Evolutionary conservation across 768 basidiomycete genomes (phyloP).

Genomic region (Suillus alpinus): DNA sequence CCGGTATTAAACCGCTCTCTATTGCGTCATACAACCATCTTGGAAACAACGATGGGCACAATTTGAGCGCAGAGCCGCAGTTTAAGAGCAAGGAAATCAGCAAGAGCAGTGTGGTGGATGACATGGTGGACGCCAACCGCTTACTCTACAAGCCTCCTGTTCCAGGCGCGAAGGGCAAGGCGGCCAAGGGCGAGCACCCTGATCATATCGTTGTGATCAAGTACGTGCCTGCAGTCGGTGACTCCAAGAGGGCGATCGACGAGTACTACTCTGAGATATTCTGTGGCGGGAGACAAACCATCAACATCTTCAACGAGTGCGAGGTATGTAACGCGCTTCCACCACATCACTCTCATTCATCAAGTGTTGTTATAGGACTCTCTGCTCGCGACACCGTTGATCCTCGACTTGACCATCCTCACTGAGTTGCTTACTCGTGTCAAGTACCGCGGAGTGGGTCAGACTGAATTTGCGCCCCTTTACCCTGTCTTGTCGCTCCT

Average conservation of each 20-base stretch:
- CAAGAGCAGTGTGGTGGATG: constrained; percentile 96
- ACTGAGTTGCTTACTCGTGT: constrained; percentile 93
- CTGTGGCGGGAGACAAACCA: constrained; percentile 90
- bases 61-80: constrained; percentile 85
- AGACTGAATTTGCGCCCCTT: constrained; percentile 72
- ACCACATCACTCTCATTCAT: constrained; percentile 7
- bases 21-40: constrained; percentile 99
- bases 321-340: constrained; percentile 50
- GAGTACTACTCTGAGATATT: constrained; percentile 99
- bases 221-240: constrained; percentile 94
- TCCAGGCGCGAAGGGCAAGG: constrained; percentile 50
- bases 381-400: constrained; percentile 93
- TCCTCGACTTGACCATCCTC: constrained; percentile 90
- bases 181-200: constrained; percentile 90
- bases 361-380: constrained; percentile 60
- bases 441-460: constrained; percentile 66
- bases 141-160: constrained; percentile 85
- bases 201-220: constrained; percentile 98
- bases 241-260: constrained; percentile 98
- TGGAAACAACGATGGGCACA: constrained; percentile 96
- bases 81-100: constrained; percentile 99
- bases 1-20: constrained; percentile 95
- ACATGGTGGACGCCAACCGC: constrained; percentile 93
- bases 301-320: constrained; percentile 98
- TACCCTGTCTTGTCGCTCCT: constrained; percentile 92